Base-by-base conservation (phyloP, 345 rosid species). In the Eutrema yunnanense region DNA sequence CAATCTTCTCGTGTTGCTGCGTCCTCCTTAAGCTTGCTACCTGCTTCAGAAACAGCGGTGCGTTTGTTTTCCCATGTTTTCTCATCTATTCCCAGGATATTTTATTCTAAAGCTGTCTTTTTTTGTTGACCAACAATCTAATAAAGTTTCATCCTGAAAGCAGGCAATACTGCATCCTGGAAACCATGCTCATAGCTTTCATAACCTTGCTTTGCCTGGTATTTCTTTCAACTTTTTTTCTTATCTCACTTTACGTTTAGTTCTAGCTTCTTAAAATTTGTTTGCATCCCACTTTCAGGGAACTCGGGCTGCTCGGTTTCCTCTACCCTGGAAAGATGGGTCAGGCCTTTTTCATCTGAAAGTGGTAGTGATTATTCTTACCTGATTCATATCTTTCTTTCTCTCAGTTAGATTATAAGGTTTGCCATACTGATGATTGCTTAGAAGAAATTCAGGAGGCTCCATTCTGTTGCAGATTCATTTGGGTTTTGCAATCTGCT, bases 291-390 rank as follows among this genome's bases (percentile, higher is more conserved):
- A 26, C 9, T 36, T 36, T 36, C 38, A 34, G 38, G 34, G 34
- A 32, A 32, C 34, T 32, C 38, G 2, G 67, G 57, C 41, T 73
- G 80, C 68, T 67, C 26, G 3, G 29, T 62, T 13, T 62, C 38
- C 8, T 34, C 38, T 34, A 34, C 81, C 74, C 71, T 83, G 74
- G 81, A 75, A 69, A 72, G 66, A 53, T 86, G 85, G 84, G 81
- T 63, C 79, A 74, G 85, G 70, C 67, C 83, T 46, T 90, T 83
- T 80, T 90, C 96, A 66, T 86, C 96, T 54, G 92, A 85, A 34
- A 78, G 76, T 72, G 90, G 10, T 37, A 37, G 2, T 37, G 41
- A 8, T 37, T 37, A 2, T 37, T 37, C 41, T 37, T 37, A 7
- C 41, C 41, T 8, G 41, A 37, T 9, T 8, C 10, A 37, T 9